Conservation (phyloP, 1,284 basidiomycete species). For the Microbotryum silenes-acaulis region DNA sequence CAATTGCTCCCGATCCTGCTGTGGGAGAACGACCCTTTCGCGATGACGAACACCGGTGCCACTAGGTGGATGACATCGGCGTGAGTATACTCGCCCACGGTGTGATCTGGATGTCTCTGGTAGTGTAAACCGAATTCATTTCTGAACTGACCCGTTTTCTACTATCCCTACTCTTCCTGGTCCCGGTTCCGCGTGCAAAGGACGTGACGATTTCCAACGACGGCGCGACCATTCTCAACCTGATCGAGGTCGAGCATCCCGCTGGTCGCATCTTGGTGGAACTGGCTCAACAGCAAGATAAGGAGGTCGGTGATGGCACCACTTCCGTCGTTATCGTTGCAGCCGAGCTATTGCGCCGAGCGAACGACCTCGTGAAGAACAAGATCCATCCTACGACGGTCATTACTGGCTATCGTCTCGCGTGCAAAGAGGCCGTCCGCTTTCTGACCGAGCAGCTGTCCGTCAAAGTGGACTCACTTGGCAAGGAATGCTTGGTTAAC, state of each 20-base stretch:
- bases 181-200: conserved; percentile 43
- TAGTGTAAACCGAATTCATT: background rate
- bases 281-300: conserved; percentile 98
- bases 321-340: conserved; percentile 98
- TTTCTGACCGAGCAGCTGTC: conserved; percentile 98
- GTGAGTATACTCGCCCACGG: conserved; percentile 46
- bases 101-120: background rate
- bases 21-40: conserved; percentile 8
- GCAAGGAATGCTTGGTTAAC: conserved; percentile 87
- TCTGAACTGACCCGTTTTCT: background rate
- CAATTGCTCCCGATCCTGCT: background rate
- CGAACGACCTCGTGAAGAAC: conserved; percentile 96
- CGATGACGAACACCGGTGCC: conserved; percentile 46
- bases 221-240: conserved; percentile 91
- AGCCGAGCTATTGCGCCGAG: conserved; percentile 86
- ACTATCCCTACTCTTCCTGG: background rate
- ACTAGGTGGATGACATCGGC: conserved; percentile 90
- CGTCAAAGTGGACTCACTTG: conserved; percentile 86
- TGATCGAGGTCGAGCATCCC: conserved; percentile 44
- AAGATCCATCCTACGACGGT: conserved; percentile 99
- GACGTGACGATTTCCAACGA: conserved; percentile 99
- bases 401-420: conserved; percentile 95
- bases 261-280: conserved; percentile 85
- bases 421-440: conserved; percentile 94
- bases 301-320: conserved; percentile 98